These are phyloP conservation scores for Chaetomidium leptoderma DNA, from an alignment of 495 filamentous ascomycete species.

Conservation along the genomic window DNA sequence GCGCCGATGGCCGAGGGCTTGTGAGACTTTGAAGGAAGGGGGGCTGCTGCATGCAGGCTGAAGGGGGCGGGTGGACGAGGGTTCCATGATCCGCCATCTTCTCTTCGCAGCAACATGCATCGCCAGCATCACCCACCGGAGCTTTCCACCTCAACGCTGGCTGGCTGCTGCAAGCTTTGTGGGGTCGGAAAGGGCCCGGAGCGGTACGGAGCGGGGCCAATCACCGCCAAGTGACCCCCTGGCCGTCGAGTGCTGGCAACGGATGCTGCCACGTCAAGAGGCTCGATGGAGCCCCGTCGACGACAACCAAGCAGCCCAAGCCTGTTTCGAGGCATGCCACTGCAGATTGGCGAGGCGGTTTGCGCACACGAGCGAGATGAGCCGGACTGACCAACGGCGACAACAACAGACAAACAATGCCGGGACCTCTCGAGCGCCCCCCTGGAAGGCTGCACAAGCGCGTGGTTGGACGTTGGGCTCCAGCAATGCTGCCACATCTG, in stretches of 20 bases:
- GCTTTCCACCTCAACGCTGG: background rate
- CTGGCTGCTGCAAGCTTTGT: slow-evolving; percentile 5
- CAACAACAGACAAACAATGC: slow-evolving; percentile 2
- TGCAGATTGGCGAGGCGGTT: slow-evolving; percentile 16
- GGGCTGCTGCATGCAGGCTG: background rate
- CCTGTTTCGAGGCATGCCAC: slow-evolving; percentile 7
- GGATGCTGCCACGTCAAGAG: slow-evolving; percentile 32
- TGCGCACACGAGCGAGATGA: slow-evolving; percentile 5
- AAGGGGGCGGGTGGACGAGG: background rate
- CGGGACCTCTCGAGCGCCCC: slow-evolving; percentile 6
- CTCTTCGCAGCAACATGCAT: background rate
- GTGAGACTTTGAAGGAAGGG: background rate
- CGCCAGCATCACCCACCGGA: background rate
- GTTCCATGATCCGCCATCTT: background rate
- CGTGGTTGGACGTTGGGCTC: slow-evolving; percentile 20
- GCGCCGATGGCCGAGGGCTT: slow-evolving; percentile 9
- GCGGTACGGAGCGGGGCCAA: slow-evolving; percentile 18
- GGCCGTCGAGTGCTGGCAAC: slow-evolving; percentile 20
- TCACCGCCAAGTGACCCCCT: slow-evolving; percentile 13
- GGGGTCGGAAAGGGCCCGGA: background rate
- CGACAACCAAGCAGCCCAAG: slow-evolving; percentile 14
- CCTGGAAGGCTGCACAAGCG: background rate
- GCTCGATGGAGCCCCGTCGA: slow-evolving; percentile 14
- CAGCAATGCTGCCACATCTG: slow-evolving; percentile 19
- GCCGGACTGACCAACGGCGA: background rate